phyloP scores from a whole-genome alignment of 2,329 filamentous ascomycete genomes.

The Neobulgaria alba region DNA sequence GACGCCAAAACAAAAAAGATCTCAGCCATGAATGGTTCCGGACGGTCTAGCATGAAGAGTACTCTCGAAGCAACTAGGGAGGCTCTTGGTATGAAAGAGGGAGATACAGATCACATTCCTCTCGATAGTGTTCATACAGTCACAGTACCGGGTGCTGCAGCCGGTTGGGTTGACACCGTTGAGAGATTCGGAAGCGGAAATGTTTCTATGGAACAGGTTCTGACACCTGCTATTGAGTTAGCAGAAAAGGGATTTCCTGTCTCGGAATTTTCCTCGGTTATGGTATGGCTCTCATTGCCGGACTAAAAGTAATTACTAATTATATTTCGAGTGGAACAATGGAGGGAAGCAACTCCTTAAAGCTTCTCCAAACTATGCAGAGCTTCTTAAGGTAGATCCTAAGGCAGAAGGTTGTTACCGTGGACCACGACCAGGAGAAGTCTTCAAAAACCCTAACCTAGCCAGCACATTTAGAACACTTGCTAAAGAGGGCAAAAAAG shows the following conservation, averaged over 20 bases:
- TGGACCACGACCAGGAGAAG: conserved; percentile 70
- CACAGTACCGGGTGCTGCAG: conserved; percentile 82
- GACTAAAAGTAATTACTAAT: conserved; percentile 3
- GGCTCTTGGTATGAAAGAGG: conserved; percentile 57
- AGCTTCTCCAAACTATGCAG: conserved; percentile 77
- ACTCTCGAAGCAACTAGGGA: conserved; percentile 63
- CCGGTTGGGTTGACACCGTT: conserved; percentile 86
- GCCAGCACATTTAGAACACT: conserved; percentile 74
- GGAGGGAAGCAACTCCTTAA: conserved; percentile 54
- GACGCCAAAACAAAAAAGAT: conserved; percentile 75
- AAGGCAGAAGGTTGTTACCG: conserved; percentile 59
- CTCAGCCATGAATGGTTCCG: conserved; percentile 84
- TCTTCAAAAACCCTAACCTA: conserved; percentile 78
- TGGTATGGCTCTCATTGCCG: conserved; percentile 15
- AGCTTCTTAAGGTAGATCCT: conserved; percentile 78
- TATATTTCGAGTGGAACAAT: conserved; percentile 54
- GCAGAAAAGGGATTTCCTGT: conserved; percentile 88
- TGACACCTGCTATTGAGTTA: conserved; percentile 74
- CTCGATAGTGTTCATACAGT: conserved; percentile 70
- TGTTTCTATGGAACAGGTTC: conserved; percentile 64
- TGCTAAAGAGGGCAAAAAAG: conserved; percentile 72
- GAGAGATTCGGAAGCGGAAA: conserved; percentile 86
- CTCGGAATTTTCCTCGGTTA: conserved; percentile 51
- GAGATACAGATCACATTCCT: conserved; percentile 54
- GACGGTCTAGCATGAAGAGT: conserved; percentile 63